Base-by-base conservation (phyloP, 1,284 basidiomycete species). In the Ustilago bromivora region DNA sequence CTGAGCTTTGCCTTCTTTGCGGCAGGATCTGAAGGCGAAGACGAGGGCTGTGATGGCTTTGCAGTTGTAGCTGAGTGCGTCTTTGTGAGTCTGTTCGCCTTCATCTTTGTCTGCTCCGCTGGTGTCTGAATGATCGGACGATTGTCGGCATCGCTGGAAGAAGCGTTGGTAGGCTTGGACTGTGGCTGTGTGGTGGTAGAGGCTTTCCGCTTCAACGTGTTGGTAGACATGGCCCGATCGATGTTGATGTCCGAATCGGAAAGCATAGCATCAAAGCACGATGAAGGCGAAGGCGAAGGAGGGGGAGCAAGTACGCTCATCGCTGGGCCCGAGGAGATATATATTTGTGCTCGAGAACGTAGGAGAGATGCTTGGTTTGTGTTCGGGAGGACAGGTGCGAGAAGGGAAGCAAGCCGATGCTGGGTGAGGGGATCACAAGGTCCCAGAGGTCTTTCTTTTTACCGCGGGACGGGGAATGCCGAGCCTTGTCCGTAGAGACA, bases 261-360 rank as follows among this genome's bases (percentile, higher is more conserved):
- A 34, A 79, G 65, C 64, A 74, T 72, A 49, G 64, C 60, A 60
- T 76, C 73, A 60, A 79, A 73, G 64, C 61, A 61, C 63, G 75
- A 76, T n/a, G 75, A 74, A 28, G 70, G 78, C 34, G 78, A 71
- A 7, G 78, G 74, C 3, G 74, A 77, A 23, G 78, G 78, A 12
- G 78, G 73, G 6, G 71, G 73, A 6, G 62, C 73, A 17, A 79
- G 78, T 5, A 79, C 70, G 71, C 78, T 79, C 78, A 79, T 79
- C 61, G 64, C 76, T 73, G 36, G 11, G 61, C 49, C 38, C 31
- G 2, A 51, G 38, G 49, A 51, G 46, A 28, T 10, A 28, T 7
- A 13, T 49, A 19, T 49, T 10, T 19, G 40, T 31, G 12, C 19
- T 46, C n/a, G 43, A 46, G 43, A 46, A 2, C 8, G n/a, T 7